Percentiles rank a stretch among this genome's conserved stretches.
These are phyloP conservation scores for Posidonia oceanica DNA, from an alignment of 116 monocot genomes.

Conservation along the genomic window DNA sequence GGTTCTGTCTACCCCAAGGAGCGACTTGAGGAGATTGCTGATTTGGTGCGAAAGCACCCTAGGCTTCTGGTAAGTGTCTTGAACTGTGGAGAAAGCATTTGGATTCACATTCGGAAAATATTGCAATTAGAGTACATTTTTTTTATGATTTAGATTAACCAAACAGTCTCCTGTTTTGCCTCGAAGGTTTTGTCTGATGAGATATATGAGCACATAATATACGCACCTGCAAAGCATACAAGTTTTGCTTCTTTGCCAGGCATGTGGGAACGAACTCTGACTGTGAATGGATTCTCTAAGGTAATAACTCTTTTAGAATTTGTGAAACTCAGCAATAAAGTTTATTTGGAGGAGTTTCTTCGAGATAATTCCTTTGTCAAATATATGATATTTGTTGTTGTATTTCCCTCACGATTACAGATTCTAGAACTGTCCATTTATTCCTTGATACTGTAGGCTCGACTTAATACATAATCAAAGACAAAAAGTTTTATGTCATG, in stretches of 20 bases:
- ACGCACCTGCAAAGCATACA: constrained; percentile 77
- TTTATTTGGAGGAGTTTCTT: not conserved
- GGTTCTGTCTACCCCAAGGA: constrained; percentile 86
- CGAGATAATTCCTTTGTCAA: not conserved
- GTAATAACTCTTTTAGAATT: constrained; percentile 16
- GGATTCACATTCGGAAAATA: not conserved
- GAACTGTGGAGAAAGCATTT: not conserved
- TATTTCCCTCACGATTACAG: not conserved
- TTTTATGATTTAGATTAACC: not conserved
- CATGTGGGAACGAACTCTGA: constrained; percentile 90
- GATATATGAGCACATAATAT: constrained; percentile 92
- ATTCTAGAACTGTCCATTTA: not conserved
- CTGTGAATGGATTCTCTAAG: constrained; percentile 98
- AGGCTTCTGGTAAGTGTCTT: constrained; percentile 59
- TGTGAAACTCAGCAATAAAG: not conserved
- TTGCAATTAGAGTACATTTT: not conserved
- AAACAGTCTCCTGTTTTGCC: not conserved
- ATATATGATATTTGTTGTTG: too few relatives aligned
- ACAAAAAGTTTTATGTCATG: not conserved
- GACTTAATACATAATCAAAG: too few relatives aligned
- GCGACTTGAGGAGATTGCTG: constrained; percentile 79
- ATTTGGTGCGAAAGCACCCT: constrained; percentile 76
- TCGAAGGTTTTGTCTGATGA: constrained; percentile 86
- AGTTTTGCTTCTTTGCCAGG: constrained; percentile 85
- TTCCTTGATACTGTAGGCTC: too few relatives aligned